A percentile compares a stretch with the other conserved stretches of the same genome.
Conservation (phyloP, 2,329 filamentous ascomycete species). For the Pseudogymnoascus sp. region DNA sequence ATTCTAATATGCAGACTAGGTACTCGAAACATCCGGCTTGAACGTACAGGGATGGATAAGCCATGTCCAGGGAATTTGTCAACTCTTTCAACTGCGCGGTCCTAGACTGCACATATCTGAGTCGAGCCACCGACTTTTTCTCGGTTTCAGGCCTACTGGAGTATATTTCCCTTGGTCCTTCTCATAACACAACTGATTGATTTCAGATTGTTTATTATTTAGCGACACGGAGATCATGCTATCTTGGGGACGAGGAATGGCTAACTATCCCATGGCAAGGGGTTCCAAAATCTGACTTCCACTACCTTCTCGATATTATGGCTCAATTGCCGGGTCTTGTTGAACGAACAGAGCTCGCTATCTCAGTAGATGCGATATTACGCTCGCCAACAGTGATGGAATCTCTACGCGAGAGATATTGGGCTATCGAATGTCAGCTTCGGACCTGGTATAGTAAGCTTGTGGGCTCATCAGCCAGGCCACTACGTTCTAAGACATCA, state of each 20-base stretch:
- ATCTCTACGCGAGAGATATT: slow-evolving; percentile 13
- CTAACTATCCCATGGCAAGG: slow-evolving; percentile 14
- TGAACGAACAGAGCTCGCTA: slow-evolving; percentile 13
- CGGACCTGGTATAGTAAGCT: slow-evolving; percentile 12
- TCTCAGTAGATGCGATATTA: slow-evolving; percentile 16
- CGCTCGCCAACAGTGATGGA: slow-evolving; percentile 11
- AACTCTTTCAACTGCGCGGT: slow-evolving; percentile 13
- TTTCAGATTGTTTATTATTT: slow-evolving; percentile 15
- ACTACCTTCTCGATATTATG: slow-evolving; percentile 16
- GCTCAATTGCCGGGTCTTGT: slow-evolving; percentile 12
- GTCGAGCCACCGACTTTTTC: slow-evolving; percentile 13
- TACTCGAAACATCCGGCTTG: slow-evolving; percentile 12
- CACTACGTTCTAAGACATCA: slow-evolving; percentile 12
- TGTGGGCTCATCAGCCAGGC: slow-evolving; percentile 13
- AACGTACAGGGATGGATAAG: slow-evolving; percentile 13
- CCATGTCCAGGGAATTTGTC: slow-evolving; percentile 12
- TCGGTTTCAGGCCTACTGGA: slow-evolving; percentile 13
- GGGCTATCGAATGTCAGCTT: slow-evolving; percentile 13
- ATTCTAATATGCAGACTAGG: slow-evolving; percentile 14
- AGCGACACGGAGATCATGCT: slow-evolving; percentile 12
- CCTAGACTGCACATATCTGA: slow-evolving; percentile 13
- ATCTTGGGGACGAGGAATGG: slow-evolving; percentile 15
- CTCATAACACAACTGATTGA: slow-evolving; percentile 12
- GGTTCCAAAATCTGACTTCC: slow-evolving; percentile 14
- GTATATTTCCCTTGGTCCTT: slow-evolving; percentile 13